Evolutionary conservation across 2,329 filamentous ascomycete genomes (phyloP).

Genomic region (Colletotrichum euphorbiae): DNA sequence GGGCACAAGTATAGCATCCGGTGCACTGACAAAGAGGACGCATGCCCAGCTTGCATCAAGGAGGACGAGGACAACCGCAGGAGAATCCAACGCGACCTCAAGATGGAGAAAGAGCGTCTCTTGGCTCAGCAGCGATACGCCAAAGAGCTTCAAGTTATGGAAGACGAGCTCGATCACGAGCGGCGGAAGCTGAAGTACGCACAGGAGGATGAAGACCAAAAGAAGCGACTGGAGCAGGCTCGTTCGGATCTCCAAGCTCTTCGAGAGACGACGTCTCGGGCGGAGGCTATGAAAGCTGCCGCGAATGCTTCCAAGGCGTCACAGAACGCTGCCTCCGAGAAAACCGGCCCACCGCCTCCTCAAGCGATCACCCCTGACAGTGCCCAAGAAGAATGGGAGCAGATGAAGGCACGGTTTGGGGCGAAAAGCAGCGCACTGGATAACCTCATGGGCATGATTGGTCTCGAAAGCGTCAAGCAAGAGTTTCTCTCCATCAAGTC

Average conservation of each 20-base stretch:
- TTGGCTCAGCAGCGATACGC: constrained; percentile 58
- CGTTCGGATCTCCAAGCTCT: constrained; percentile 58
- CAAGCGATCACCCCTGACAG: constrained; percentile 24
- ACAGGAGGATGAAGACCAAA: constrained; percentile 57
- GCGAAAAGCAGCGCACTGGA: constrained; percentile 68
- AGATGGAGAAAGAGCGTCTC: constrained; percentile 62
- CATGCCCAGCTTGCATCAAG: constrained; percentile 63
- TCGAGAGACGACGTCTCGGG: constrained; percentile 45
- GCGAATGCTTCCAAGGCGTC: constrained; percentile 1
- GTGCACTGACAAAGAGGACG: constrained; percentile 57
- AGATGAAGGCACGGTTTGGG: constrained; percentile 65
- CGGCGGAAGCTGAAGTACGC: constrained; percentile 56
- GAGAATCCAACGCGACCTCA: constrained; percentile 57
- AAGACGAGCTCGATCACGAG: constrained; percentile 66
- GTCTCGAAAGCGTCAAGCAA: constrained; percentile 76
- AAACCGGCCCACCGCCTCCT: too few species aligned
- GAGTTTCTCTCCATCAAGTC: constrained; percentile 72
- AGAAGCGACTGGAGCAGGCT: constrained; percentile 58
- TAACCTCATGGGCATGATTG: constrained; percentile 75
- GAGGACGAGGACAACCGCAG: constrained; percentile 61
- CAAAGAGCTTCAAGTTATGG: constrained; percentile 57
- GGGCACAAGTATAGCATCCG: constrained; percentile 60
- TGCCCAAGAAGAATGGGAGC: constrained; percentile 69
- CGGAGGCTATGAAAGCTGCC: constrained; percentile 26
- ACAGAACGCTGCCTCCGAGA: neutral